Base-by-base conservation (phyloP, 345 rosid species). In the Mangifera indica region DNA sequence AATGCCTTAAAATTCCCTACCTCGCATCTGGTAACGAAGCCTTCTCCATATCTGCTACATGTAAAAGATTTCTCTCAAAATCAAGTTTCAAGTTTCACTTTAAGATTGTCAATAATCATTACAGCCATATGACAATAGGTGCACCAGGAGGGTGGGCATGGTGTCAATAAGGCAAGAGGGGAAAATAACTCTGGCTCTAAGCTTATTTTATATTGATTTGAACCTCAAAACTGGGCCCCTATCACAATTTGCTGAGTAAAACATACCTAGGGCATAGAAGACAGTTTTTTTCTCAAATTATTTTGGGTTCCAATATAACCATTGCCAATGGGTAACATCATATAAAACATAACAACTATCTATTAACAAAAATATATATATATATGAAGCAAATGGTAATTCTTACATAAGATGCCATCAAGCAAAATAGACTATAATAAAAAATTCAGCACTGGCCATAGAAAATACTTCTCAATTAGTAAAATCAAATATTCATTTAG, bases 1-100 rank as follows among this genome's bases (percentile, higher is more conserved):
- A 54, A 71, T 24, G n/a, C 21, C 12, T 37, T 40, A 1, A 57
- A 70, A 75, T 67, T 37, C 42, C 9, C 42, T 37, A 37, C 66
- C 34, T 63, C 57, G 6, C 25, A 44, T 60, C 81, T 17, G 61
- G 60, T 78, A 68, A 78, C 21, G 74, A 26, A 64, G 78, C 72
- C 67, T 61, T 74, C 68, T 76, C 61, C 62, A 17, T 17, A 51
- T 72, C 87, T 79, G 78, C 79, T 60, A 72, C 10, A 58, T 4
- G 26, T 45, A 34, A 72, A 76, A 49, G 69, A 29, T 60, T 48
- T 48, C 20, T 46, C 34, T 71, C 49, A 71, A 42, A 11, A 54
- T 68, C 15, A 14, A 37, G 20, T 60, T 59, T 29, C 32, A 29
- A 29, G n/a, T n/a, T n/a, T n/a, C n/a, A n/a, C n/a, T n/a, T 29